A percentile compares a stretch with the other conserved stretches of the same genome.
Evolutionary conservation across 1,284 basidiomycete genomes (phyloP).

Genomic region (Pascua guehoae): DNA sequence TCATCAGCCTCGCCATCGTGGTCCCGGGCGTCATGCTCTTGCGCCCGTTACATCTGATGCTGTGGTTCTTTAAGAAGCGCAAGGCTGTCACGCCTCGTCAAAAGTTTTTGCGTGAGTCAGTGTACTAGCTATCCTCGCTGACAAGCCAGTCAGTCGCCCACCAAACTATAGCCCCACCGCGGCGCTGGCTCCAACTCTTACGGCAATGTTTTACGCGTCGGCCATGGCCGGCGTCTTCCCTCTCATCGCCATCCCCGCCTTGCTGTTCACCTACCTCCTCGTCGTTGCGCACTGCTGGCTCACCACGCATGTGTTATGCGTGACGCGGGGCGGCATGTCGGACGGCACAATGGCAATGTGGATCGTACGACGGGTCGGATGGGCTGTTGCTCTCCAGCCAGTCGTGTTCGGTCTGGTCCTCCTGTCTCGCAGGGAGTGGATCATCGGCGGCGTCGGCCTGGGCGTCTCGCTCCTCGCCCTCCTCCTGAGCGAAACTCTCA

Average conservation of each 20-base stretch:
- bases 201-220: slow-evolving; percentile 66
- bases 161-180: slow-evolving; percentile 64
- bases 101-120: slow-evolving; percentile 64
- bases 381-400: slow-evolving; percentile 59
- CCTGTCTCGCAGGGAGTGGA: slow-evolving; percentile 63
- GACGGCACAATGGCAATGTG: slow-evolving; percentile 69
- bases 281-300: slow-evolving; percentile 71
- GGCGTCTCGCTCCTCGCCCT: slow-evolving; percentile 55
- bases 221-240: slow-evolving; percentile 70
- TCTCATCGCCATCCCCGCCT: slow-evolving; percentile 65
- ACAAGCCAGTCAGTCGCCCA: slow-evolving; percentile 63
- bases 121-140: neutral
- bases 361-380: slow-evolving; percentile 62
- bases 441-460: slow-evolving; percentile 62
- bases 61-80: slow-evolving; percentile 56
- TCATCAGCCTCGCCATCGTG: slow-evolving; percentile 66
- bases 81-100: slow-evolving; percentile 68
- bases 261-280: slow-evolving; percentile 63
- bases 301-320: slow-evolving; percentile 67
- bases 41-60: slow-evolving; percentile 62
- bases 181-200: slow-evolving; percentile 61
- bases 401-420: slow-evolving; percentile 68
- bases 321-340: slow-evolving; percentile 62
- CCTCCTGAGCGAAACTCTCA: slow-evolving; percentile 24
- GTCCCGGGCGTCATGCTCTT: slow-evolving; percentile 66